Percentiles rank a stretch among this genome's conserved stretches.
Evolutionary conservation across 2,329 filamentous ascomycete genomes (phyloP).

Genomic region (Exophiala spinifera): DNA sequence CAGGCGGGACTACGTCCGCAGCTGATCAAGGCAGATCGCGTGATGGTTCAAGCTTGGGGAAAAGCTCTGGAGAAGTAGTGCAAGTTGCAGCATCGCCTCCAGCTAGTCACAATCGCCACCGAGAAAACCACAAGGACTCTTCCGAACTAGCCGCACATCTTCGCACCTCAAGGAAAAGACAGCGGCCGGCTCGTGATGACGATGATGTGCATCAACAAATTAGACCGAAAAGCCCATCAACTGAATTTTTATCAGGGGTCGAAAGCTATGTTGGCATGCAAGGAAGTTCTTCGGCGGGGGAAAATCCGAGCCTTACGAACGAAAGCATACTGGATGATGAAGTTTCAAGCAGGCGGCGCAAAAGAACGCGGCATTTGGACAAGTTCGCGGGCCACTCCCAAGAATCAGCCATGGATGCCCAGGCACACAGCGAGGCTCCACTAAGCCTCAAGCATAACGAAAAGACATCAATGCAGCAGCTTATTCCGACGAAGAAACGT

Average conservation of each 20-base stretch:
- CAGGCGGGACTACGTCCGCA: not conserved
- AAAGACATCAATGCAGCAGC: not conserved
- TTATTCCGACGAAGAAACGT: not conserved
- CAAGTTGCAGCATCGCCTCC: slow-evolving; percentile 1
- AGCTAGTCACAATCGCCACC: not conserved
- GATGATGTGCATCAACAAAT: not conserved
- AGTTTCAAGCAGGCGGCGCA: not conserved
- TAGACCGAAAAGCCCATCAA: slow-evolving; percentile 5
- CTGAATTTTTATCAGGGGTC: slow-evolving; percentile 14
- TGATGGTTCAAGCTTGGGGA: not conserved
- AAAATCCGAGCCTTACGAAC: not conserved
- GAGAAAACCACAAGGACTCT: not conserved
- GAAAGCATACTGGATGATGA: not conserved
- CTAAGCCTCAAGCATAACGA: not conserved
- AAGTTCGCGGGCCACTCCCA: no score
- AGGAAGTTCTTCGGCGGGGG: not conserved
- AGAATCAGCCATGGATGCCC: not conserved
- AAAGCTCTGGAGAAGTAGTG: not conserved
- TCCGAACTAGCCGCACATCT: not conserved
- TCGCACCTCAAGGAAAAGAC: not conserved
- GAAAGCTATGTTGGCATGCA: slow-evolving; percentile 7
- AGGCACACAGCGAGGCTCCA: not conserved
- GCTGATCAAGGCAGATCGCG: not conserved
- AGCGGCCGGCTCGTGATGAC: not conserved
- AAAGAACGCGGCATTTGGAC: not conserved